phyloP scores from a whole-genome alignment of 257 asterid genomes.

The Penstemon eatonii region DNA sequence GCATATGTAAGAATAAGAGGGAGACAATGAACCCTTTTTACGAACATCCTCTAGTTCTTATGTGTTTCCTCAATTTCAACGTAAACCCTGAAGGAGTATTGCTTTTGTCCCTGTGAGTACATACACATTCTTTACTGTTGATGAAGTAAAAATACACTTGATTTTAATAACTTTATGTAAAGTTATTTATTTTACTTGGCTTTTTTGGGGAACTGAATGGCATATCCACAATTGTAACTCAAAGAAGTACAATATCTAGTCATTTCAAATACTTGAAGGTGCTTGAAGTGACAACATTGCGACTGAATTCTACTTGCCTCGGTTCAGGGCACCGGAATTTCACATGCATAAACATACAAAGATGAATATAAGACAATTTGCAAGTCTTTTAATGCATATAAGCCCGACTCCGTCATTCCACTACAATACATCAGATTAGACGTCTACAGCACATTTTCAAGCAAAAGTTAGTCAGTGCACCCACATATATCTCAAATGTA shows the following conservation, averaged over 20 bases:
- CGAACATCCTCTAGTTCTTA: slow-evolving; percentile 81
- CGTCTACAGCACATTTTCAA: slow-evolving; percentile 53
- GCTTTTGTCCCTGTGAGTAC: slow-evolving; percentile 79
- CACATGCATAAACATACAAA: slow-evolving; percentile 6
- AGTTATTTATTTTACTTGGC: slow-evolving; percentile 4
- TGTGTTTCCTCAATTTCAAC: slow-evolving; percentile 88
- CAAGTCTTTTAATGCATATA: slow-evolving; percentile 62
- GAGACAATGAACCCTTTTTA: too few species aligned
- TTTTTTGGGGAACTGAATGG: neutral
- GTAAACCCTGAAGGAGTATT: slow-evolving; percentile 98
- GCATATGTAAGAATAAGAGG: too few species aligned
- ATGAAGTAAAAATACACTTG: too few species aligned
- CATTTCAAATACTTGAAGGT: too few species aligned
- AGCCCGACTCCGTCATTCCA: slow-evolving; percentile 88
- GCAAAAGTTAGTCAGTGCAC: neutral
- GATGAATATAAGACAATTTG: slow-evolving; percentile 9
- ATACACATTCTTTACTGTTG: neutral
- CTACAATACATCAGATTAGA: slow-evolving; percentile 96
- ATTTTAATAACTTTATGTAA: neutral
- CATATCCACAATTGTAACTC: too few species aligned
- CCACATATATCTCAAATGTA: neutral
- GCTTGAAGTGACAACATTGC: too few species aligned
- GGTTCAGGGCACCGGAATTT: too few species aligned
- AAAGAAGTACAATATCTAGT: too few species aligned
- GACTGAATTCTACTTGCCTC: too few species aligned